Evolutionary conservation across 257 asterid genomes (phyloP), one percentile per base, ranked within the genome.

Genomic region (Solanum lycopersicoides): DNA sequence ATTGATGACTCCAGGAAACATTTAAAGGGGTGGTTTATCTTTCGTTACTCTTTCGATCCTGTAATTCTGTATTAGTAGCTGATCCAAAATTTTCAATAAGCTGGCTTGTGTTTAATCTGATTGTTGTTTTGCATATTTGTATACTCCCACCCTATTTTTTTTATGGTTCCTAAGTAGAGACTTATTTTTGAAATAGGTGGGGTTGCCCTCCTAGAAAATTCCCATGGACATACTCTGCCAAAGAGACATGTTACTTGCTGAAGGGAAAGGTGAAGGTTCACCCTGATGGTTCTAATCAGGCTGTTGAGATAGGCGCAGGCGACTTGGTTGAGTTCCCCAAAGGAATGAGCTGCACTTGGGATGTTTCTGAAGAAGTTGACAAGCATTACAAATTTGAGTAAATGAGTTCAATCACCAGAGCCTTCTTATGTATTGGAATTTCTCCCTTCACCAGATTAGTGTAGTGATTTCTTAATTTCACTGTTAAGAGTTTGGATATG

Each of bases 291-390:
- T 74, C 59, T 34, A 88, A 89, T 39, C 90, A 90, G 44, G 89
- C 68, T 28, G 91, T 91, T 34, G 94, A 92, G 66, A 89, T 92
- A 74, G 91, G 93, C 2, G 92, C 93, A 66, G 93, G 92, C 20
- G 91, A 90, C 86, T 82, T 92, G 83, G 93, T 92, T 53, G 94
- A 87, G 84, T 92, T 92, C 79, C 93, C 93, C 2, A 87, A 87
- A 32, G 94, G 94, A 56, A 90, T 92, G 94, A 92, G 88, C 88
- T 89, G 92, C 88, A 92, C 92, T 87, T 92, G 94, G 93, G 94
- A 92, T 82, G 93, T 92, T 80, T 89, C 92, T 3, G 93, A 90
- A 88, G 89, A 89, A 28, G 93, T 92, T 50, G 91, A 88, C 89
- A 92, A 92, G 88, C 93, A 90, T 83, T 92, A 90, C 86, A 88